Conservation (phyloP, 2,329 filamentous ascomycete species). For the Clarireedia sp. region DNA sequence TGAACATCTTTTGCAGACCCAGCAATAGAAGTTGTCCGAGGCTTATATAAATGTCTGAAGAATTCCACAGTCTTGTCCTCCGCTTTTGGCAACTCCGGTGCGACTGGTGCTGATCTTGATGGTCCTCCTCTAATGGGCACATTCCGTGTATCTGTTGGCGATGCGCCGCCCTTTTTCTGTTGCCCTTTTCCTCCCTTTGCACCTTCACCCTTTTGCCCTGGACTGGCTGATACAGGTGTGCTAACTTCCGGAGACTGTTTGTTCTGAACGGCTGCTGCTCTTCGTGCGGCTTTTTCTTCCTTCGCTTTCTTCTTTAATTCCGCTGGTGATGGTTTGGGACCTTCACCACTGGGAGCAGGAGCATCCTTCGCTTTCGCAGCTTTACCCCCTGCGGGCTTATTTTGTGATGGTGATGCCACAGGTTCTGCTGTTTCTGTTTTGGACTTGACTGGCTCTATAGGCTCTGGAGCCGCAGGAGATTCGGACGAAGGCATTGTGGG, state of each 20-base stretch:
- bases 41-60: constrained; percentile 78
- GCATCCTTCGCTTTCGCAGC: constrained; percentile 8
- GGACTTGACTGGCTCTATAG: constrained; percentile 6
- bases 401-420: constrained; percentile 6
- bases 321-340: constrained; percentile 49
- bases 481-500: constrained; percentile 17
- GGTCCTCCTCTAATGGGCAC: constrained; percentile 23
- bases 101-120: constrained; percentile 25
- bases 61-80: constrained; percentile 62
- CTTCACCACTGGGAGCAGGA: constrained; percentile 21
- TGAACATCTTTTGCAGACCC: constrained; percentile 67
- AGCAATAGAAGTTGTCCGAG: constrained; percentile 55
- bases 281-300: constrained; percentile 81
- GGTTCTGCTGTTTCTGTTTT: background rate
- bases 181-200: constrained; percentile 32
- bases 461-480: constrained; percentile 10
- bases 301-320: constrained; percentile 76
- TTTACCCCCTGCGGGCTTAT: constrained; percentile 10
- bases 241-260: constrained; percentile 33
- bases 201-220: constrained; percentile 23
- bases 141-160: constrained; percentile 24
- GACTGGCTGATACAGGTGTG: constrained; percentile 14
- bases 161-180: constrained; percentile 28
- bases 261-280: constrained; percentile 61
- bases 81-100: constrained; percentile 43